Base-by-base conservation (phyloP, 2,329 filamentous ascomycete genomes). In the Coniochaeta sp. region DNA sequence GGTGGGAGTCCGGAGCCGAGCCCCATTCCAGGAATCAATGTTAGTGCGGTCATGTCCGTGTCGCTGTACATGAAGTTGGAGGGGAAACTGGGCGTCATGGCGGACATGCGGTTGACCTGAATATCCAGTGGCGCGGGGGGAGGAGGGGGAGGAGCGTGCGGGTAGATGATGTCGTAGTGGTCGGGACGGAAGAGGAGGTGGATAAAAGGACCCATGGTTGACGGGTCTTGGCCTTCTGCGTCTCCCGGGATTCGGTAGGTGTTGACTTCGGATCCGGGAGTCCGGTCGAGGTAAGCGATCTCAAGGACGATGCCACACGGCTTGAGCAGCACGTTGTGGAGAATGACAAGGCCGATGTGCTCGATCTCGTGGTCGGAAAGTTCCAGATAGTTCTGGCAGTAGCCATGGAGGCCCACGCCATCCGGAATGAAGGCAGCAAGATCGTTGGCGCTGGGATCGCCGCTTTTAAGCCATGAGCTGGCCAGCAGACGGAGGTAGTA, bases 81-180 rank as follows among this genome's bases (percentile, higher is more conserved):
- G 18, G 79, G 61, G 31, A 63, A 63, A 16, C 65, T 56, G 56
- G 65, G 66, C n/a, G 67, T 61, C 30, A 78, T 72, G 3, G 67
- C 65, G 13, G 69, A 66, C 9, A 75, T 77, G 22, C 78, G 71
- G 59, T 82, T 73, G 45, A 86, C 76, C 57, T 81, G 78, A 42
- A 84, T 53, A 22, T 67, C 60, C 12, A 67, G n/a, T n/a, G n/a
- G n/a, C n/a, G n/a, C n/a, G n/a, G n/a, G 55, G 1, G 67, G 63
- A 10, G 61, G 55, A 48, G 63, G 62, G n/a, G 51, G 18, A 52
- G 54, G 52, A 57, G 42, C 48, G 62, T 53, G 57, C 51, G 55
- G 65, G 57, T 99, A 99, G 30, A 97, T 78, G 55, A 99, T 85
- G 67, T 97, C 94, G 68, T 97, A 99, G 69, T 97, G 94, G 54